Evolutionary conservation across 176 grass and related monocot genomes (phyloP), one percentile per base, ranked within the genome.

Genomic region (Oryza coarctata): DNA sequence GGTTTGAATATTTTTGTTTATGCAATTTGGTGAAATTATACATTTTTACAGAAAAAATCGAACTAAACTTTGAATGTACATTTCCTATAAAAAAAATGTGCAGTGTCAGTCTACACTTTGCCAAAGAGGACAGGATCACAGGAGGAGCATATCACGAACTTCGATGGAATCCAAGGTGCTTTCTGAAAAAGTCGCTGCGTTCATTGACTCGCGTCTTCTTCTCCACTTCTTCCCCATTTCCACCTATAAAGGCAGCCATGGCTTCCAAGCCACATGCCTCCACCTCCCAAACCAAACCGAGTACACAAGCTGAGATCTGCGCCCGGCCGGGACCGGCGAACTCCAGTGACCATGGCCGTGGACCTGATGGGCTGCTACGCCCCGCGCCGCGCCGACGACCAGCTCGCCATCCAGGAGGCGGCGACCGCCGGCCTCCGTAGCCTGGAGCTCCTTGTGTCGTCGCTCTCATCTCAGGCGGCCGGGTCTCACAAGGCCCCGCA

Each of bases 321-420:
- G 36, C 61, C 22, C 14, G 36, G 12, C 36, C 14, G 36, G 12
- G 29, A 26, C 62, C 38, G 67, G 40, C 69, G 18, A 81, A 9
- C 40, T 70, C 77, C 34, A 55, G 87, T 22, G 71, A 69, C 58
- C 63, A 89, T 91, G 92, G 87, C 92, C 84, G 92, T 91, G 63
- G 89, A 91, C 75, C 84, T 91, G 14, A 91, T 91, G 89, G 84
- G 89, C 55, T 89, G 86, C 86, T 88, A 82, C 79, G 73, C 81
- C 13, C 83, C 88, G 9, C 88, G 88, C 30, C 88, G 86, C 74
- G 68, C 84, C 14, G 83, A 98, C 71, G 92, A 95, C 73, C 86
- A 86, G 82, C 83, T 89, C 18, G 90, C 95, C 61, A 89, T 98
- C 71, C 90, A 95, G 87, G 95, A 98, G 84, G 95, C 92, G 12